Evolutionary conservation across 768 basidiomycete genomes (phyloP).

Genomic region (Mrakia frigida): DNA sequence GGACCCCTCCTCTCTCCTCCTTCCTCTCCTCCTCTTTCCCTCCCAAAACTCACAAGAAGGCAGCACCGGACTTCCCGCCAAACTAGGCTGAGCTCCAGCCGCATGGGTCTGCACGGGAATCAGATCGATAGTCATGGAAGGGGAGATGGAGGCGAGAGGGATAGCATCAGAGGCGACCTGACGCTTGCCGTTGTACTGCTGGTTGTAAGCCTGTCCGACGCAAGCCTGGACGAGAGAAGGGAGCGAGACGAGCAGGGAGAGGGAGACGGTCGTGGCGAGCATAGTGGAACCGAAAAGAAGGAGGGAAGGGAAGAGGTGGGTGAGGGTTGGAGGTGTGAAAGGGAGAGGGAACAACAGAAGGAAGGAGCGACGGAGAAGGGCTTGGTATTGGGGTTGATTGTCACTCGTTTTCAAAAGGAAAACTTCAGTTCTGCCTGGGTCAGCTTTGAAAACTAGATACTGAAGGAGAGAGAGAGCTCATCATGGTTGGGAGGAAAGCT

Average conservation of each 20-base stretch:
- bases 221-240: background rate
- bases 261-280: background rate
- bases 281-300: background rate
- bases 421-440: background rate
- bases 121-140: background rate
- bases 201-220: background rate
- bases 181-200: background rate
- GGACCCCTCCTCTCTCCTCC: background rate
- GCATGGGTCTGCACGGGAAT: background rate
- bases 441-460: background rate
- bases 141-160: constrained; percentile 11
- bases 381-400: too few relatives aligned
- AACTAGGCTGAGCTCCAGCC: constrained; percentile 5
- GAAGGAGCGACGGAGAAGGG: background rate
- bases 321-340: too few relatives aligned
- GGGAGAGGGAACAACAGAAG: background rate
- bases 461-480: background rate
- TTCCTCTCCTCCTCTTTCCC: background rate
- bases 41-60: constrained; percentile 5
- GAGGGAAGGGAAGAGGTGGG: too few relatives aligned
- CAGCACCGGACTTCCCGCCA: background rate
- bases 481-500: background rate
- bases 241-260: background rate
- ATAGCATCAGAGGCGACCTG: background rate
- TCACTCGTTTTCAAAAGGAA: too few relatives aligned